Evolutionary conservation across 805 yeast genomes (phyloP), one percentile per base, ranked within the genome.

Genomic region (Candida vaughaniae): DNA sequence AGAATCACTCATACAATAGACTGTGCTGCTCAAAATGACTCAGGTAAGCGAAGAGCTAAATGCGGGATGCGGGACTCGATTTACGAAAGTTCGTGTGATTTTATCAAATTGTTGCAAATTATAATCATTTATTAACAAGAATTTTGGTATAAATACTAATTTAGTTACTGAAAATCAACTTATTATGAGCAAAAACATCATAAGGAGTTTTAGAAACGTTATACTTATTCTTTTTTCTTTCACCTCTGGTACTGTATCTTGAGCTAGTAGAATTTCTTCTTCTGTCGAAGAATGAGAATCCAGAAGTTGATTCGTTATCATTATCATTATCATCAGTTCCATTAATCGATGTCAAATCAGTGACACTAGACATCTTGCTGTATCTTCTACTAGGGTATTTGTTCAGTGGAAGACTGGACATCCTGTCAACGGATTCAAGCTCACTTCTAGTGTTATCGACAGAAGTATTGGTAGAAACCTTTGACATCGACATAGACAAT

Each of bases 281-380:
- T 28, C 35, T 44, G 9, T 43, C 39, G 22, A 45, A 40, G 41
- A 45, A 45, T 9, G 49, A 45, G 29, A 45, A 45, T 11, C 49
- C 49, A n/a, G 49, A 45, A 17, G 49, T 45, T n/a, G 49, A 45
- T 11, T 45, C 49, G 30, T 26, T 33, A 20, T 20, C 23, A 20
- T 20, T 20, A 20, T 45, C 49, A 22, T 11, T 20, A 16, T 38
- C 26, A 22, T 39, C 44, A 9, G 37, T 33, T n/a, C 44, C 41
- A 14, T 34, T 39, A 7, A 45, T 30, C n/a, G 49, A 45, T 18
- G 39, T 36, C 20, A 38, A 33, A 27, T 45, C 49, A 25, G 41
- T 31, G 6, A 39, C 42, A 37, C 43, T 42, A 11, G 43, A 33
- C 33, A 31, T 39, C 29, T 30, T 41, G 14, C 22, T 29, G 9